phyloP scores from a whole-genome alignment of 768 basidiomycete species.

The Hericium alpestre region DNA sequence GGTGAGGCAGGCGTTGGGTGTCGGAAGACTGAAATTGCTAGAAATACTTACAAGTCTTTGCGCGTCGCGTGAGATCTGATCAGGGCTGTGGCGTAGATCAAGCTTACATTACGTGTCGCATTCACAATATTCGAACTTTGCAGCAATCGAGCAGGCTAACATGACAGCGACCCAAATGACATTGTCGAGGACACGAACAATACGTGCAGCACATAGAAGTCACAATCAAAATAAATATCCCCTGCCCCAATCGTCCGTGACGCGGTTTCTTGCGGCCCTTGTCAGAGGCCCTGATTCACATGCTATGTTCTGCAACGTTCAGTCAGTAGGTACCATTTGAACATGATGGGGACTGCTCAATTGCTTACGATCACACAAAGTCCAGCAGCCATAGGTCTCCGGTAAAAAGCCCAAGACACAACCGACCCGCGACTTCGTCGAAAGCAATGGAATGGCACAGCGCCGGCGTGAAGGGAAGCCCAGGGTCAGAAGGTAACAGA shows the following conservation, averaged over 20 bases:
- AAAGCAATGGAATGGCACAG: slow-evolving; percentile 38
- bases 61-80: slow-evolving; percentile 10
- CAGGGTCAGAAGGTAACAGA: slow-evolving; percentile 35
- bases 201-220: too few relatives aligned
- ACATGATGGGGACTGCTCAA: too few relatives aligned
- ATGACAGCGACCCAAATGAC: too few relatives aligned
- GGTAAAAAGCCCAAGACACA: slow-evolving; percentile 40
- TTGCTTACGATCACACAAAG: slow-evolving; percentile 14
- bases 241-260: too few relatives aligned
- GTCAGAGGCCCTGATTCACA: too few relatives aligned
- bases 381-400: slow-evolving; percentile 43
- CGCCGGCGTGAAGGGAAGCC: slow-evolving; percentile 40
- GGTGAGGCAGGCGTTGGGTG: not conserved
- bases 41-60: not conserved
- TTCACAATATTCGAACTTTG: too few relatives aligned
- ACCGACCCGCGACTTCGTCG: slow-evolving; percentile 43
- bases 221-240: too few relatives aligned
- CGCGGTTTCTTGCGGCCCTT: too few relatives aligned
- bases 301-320: too few relatives aligned
- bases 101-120: not conserved
- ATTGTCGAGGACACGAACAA: too few relatives aligned
- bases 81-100: slow-evolving; percentile 1
- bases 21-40: not conserved
- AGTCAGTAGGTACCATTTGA: too few relatives aligned
- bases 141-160: too few relatives aligned